Evolutionary conservation across 352 stramenopile genomes (phyloP), one percentile per base, ranked within the genome.

Genomic region (Phytophthora aleatoria): DNA sequence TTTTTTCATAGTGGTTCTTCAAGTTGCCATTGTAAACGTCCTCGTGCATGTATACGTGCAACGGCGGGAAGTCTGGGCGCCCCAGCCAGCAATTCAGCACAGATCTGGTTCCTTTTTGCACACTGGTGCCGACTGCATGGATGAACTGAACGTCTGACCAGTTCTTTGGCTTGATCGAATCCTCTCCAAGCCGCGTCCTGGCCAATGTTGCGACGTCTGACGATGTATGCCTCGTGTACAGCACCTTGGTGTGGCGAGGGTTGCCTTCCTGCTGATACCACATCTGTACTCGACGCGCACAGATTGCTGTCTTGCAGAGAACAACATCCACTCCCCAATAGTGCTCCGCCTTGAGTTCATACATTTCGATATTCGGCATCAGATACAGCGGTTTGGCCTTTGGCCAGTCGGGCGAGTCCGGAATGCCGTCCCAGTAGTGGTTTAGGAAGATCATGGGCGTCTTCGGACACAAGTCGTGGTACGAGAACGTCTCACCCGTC

Each of bases 221-320:
- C 2, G 77, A 82, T 41, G 79, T 89, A 66, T 89, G 79, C 1
- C 79, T 77, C 11, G 79, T 83, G 57, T 87, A 87, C 3, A 85
- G 52, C 27, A 89, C 77, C 10, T 71, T 60, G 9, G 77, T 69
- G n/a, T 83, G 58, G 11, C 75, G 73, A 2, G 75, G 79, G 30
- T 83, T 89, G 35, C 76, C 76, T 52, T 88, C 73, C 45, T 88
- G 79, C 50, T 75, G 42, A 44, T 85, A 87, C 79, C 79, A 88
- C 13, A 67, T 56, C 9, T 50, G 62, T 28, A 88, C 68, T 6
- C 79, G 74, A 27, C 63, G 71, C 31, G 74, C 74, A 43, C 71
- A 83, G 39, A 85, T 80, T 5, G 72, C 66, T 2, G 76, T 84
- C 63, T 90, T 90, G 72, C 76, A 86, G 3, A 90, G 57, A 35